Evolutionary conservation across 768 basidiomycete genomes (phyloP).

Genomic region (Pleurotus eryngii): DNA sequence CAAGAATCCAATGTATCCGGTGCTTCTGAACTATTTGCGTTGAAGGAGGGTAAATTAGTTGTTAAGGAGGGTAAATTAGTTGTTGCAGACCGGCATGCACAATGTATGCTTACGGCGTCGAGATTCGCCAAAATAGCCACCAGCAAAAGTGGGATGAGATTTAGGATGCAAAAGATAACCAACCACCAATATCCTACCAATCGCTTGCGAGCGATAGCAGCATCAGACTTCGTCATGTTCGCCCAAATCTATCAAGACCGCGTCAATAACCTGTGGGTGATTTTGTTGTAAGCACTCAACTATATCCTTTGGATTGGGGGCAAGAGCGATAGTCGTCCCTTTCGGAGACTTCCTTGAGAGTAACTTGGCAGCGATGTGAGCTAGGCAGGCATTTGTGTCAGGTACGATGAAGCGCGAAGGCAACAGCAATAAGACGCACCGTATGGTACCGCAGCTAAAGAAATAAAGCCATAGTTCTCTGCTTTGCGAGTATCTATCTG

Average conservation of each 20-base stretch:
- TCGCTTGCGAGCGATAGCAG: slow-evolving; percentile 48
- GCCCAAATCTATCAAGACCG: slow-evolving; percentile 58
- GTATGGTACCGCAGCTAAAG: slow-evolving; percentile 66
- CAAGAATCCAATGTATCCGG: slow-evolving; percentile 60
- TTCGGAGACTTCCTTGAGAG: slow-evolving; percentile 57
- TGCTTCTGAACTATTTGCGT: slow-evolving; percentile 37
- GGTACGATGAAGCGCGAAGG: background rate
- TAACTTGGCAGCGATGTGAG: slow-evolving; percentile 65
- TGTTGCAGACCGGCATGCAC: background rate
- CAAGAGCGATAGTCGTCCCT: slow-evolving; percentile 58
- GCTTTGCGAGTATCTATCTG: slow-evolving; percentile 56
- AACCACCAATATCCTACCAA: slow-evolving; percentile 65
- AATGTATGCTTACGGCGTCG: slow-evolving; percentile 44
- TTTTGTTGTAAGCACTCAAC: slow-evolving; percentile 28
- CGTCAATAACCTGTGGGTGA: background rate
- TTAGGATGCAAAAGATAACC: slow-evolving; percentile 68
- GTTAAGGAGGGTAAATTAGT: background rate
- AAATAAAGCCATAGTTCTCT: slow-evolving; percentile 77
- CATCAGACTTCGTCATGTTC: slow-evolving; percentile 61
- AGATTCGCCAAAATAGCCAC: slow-evolving; percentile 85
- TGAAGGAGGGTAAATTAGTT: background rate
- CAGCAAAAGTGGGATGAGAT: slow-evolving; percentile 77
- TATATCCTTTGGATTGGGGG: slow-evolving; percentile 54
- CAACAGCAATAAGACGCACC: background rate
- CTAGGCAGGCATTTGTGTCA: slow-evolving; percentile 16